Base-by-base conservation (phyloP, 208 protist species). In the Crithidia sp. region DNA sequence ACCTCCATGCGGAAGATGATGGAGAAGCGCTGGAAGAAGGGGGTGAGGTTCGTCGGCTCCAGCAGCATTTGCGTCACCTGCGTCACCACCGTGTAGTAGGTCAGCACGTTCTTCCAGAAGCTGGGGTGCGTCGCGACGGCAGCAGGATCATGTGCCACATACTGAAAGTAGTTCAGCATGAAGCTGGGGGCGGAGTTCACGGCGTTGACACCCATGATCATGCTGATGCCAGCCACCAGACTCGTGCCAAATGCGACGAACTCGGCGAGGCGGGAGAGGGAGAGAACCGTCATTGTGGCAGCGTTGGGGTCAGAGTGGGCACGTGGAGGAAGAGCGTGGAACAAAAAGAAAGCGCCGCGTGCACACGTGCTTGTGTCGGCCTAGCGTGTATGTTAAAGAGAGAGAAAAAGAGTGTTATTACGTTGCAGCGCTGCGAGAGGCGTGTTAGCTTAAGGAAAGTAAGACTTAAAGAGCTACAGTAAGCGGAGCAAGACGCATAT, bases 131-230 rank as follows among this genome's bases (percentile, higher is more conserved):
- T 65, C 10, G 79, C 54, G 13, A 73, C 67, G 43, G 85, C 77
- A 58, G 79, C 54, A 45, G 74, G 54, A 54, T 81, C 68, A 8
- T 63, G 40, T 6, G 28, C 36, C 19, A 89, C 57, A 55, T 85
- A 90, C 63, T 86, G 77, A 69, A 83, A 84, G 74, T 87, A 89
- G 40, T 89, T 63, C 9, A 78, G 16, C 72, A 95, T 94, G 74
- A 90, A 97, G 47, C 61, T 55, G 7, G 83, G 87, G 28, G 87
- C 84, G 7, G 83, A 84, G 57, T 85, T 92, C 41, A 94, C 82
- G 7, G 84, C 81, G 77, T 91, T 96, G 64, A 91, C 76, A 12
- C 83, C 81, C 61, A 95, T 89, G 37, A 97, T 73, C 50, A 91
- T 83, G 47, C 77, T 81, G 13, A 90, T 76, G 49, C 93, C 93